Evolutionary conservation across 208 protist genomes (phyloP).

Genomic region (Giardia duodenalis): DNA sequence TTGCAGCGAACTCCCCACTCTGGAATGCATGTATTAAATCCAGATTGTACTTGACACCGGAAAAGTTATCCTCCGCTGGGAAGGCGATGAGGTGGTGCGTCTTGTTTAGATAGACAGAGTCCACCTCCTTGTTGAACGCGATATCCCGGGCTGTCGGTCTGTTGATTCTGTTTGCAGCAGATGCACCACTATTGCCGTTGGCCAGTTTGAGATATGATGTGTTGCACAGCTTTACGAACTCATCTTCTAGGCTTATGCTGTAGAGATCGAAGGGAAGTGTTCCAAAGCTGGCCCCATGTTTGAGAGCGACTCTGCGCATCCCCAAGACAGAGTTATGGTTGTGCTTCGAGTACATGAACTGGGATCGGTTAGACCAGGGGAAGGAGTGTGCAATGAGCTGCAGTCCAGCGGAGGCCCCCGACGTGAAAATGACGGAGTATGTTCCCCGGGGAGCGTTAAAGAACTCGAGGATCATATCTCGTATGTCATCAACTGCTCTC

Average conservation of each 20-base stretch:
- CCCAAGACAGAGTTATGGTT: conserved; percentile 62
- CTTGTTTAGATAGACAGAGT: background rate
- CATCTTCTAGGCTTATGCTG: background rate
- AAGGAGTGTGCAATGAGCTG: conserved; percentile 57
- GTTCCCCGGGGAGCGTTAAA: conserved; percentile 52
- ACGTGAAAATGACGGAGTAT: conserved; percentile 62
- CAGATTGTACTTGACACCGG: conserved; percentile 50
- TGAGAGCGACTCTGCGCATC: conserved; percentile 52
- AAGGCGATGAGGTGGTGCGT: conserved; percentile 19
- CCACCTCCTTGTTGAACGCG: background rate
- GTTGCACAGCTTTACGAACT: background rate
- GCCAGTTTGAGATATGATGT: background rate
- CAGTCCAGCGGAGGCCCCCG: conserved; percentile 50
- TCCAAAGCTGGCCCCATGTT: conserved; percentile 34
- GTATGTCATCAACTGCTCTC: conserved; percentile 36
- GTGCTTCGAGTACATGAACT: conserved; percentile 47
- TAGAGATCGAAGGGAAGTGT: conserved; percentile 29
- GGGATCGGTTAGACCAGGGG: conserved; percentile 44
- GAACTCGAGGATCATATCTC: conserved; percentile 46
- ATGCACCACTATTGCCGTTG: background rate
- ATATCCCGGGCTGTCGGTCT: background rate
- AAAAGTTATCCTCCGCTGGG: conserved; percentile 54
- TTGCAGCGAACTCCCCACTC: background rate
- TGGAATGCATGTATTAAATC: conserved; percentile 42
- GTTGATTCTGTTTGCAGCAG: no score